Base-by-base conservation (phyloP, 2,329 filamentous ascomycete genomes). In the Sclerotinia trifoliorum region DNA sequence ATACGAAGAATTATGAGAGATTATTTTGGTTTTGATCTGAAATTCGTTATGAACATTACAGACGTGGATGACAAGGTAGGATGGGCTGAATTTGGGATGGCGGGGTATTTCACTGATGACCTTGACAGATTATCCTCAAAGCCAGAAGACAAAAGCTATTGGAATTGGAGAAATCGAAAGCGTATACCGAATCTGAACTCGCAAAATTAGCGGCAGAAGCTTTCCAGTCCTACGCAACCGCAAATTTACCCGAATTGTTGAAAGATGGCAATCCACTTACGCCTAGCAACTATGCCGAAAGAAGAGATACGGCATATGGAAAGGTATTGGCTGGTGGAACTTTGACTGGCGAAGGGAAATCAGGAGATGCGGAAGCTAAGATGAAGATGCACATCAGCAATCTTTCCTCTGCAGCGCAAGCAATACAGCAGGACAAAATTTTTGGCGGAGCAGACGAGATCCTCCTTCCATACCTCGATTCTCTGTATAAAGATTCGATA, bases 391-490 rank as follows among this genome's bases (percentile, higher is more conserved):
- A 92, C 73, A 82, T 91, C 65, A 87, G 84, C 48, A 77, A 75
- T 46, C 67, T 77, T 54, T 73, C 72, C 24, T 66, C 73, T 29
- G 85, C 86, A 0, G 81, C 82, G 2, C 74, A 77, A 64, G 82
- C 84, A 8, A 83, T 88, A 66, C 78, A 80, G 56, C 77, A 79
- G n/a, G 79, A 80, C 52, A 79, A 81, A 58, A 78, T 86, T 26
- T 87, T 86, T 75, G 83, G 83, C 1, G 83, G 83, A 44, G 81
- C 83, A 39, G 86, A 88, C 71, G 86, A 88, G 71, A 87, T 96
- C 26, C 80, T 98, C 10, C 82, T 95, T 17, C 92, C 93, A 0
- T 95, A 94, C 76, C 85, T 98, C 24, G 94, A 98, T 75, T 85
- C 84, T 13, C 77, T 88, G 5, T 85, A 88, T 77, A 87, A 86